These are phyloP conservation scores for Serendipita sp. DNA, from an alignment of 768 basidiomycete genomes.

Conservation along the genomic window DNA sequence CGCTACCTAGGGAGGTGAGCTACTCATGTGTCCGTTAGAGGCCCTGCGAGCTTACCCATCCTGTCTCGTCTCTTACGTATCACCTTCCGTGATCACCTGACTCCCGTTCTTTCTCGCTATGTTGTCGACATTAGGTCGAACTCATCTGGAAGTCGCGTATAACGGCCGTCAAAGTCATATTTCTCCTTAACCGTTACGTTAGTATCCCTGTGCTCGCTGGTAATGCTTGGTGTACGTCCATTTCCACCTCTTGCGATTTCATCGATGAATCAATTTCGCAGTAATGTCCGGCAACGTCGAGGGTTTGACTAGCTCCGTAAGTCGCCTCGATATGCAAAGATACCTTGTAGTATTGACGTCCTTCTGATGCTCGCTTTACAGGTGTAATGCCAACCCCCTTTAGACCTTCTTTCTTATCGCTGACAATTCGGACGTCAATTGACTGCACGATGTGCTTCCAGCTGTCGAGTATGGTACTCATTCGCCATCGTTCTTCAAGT, in stretches of 20 bases:
- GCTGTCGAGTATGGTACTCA: neutral
- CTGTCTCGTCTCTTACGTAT: too few species aligned
- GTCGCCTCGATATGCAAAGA: neutral
- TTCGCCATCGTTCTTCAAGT: neutral
- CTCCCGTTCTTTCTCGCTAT: too few species aligned
- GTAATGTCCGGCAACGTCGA: neutral
- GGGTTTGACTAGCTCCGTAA: neutral
- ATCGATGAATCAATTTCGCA: neutral
- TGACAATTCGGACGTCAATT: neutral
- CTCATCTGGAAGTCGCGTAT: slow-evolving; percentile 3
- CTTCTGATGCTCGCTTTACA: too few species aligned
- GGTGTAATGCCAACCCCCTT: neutral
- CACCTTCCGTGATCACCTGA: too few species aligned
- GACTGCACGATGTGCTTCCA: neutral
- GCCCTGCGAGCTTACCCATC: too few species aligned
- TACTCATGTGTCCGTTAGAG: too few species aligned
- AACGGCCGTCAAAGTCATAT: slow-evolving; percentile 2
- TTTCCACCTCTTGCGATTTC: neutral
- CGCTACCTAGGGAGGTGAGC: neutral
- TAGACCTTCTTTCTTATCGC: neutral
- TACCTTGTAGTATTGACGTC: too few species aligned
- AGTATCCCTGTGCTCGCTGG: neutral
- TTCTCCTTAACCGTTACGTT: slow-evolving; percentile 7
- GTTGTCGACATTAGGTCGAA: neutral
- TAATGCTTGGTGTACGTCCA: neutral